phyloP scores from a whole-genome alignment of 139 green algal genomes.

The Marvania coccoides region DNA sequence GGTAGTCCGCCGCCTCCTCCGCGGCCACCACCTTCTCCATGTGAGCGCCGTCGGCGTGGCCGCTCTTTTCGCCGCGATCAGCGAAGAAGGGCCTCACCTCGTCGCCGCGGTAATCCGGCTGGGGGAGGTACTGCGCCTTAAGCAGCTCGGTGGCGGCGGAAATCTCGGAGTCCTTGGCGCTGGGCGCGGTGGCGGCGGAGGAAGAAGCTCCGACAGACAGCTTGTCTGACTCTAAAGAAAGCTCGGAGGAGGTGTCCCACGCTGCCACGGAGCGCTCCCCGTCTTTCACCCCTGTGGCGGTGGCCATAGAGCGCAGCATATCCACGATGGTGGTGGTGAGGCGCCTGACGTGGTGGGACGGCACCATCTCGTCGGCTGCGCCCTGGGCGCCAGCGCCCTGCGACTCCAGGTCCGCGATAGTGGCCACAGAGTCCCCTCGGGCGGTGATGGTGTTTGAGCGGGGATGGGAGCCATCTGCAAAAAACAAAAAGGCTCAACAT shows the following conservation, averaged over 20 bases:
- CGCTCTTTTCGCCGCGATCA: not conserved
- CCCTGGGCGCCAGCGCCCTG: not conserved
- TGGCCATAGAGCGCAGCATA: constrained; percentile 18
- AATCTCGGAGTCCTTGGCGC: not conserved
- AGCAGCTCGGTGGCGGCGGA: not conserved
- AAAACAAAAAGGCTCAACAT: not conserved
- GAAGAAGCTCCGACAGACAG: not conserved
- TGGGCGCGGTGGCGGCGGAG: not conserved
- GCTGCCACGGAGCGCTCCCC: not conserved
- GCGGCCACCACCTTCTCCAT: not conserved
- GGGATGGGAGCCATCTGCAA: not conserved
- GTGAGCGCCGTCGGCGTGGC: not conserved
- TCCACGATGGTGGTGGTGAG: constrained; percentile 28
- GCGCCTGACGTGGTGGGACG: constrained; percentile 15
- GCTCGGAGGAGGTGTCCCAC: not conserved
- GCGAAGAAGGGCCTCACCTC: constrained; percentile 22
- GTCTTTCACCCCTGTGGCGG: not conserved
- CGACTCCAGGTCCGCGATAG: constrained; percentile 13
- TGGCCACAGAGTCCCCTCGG: constrained; percentile 14
- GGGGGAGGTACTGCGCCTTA: not conserved
- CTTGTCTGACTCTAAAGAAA: not conserved
- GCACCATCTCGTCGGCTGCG: not conserved
- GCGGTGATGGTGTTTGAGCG: not conserved
- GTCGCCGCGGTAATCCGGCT: constrained; percentile 16
- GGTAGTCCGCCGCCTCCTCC: not conserved